Evolutionary conservation across 208 protist genomes (phyloP).

Genomic region (Acanthamoeba castellanii): DNA sequence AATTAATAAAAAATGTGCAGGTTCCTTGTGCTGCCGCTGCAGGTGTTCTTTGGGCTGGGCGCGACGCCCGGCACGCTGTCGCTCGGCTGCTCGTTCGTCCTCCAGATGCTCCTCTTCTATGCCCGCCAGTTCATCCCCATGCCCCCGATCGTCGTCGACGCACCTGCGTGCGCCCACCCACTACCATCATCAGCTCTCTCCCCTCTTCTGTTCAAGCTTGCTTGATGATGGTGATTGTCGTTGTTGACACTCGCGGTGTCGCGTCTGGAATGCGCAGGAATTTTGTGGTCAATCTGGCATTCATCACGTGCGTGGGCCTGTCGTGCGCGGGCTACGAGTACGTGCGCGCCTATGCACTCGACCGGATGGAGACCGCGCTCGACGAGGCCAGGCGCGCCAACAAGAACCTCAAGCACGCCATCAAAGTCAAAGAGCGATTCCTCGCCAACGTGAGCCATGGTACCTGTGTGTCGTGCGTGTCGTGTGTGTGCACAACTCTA

Average conservation of each 20-base stretch:
- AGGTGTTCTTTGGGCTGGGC: conserved; percentile 56
- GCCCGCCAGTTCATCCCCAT: not conserved
- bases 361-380: conserved; percentile 22
- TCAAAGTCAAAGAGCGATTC: conserved; percentile 59
- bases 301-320: conserved; percentile 36
- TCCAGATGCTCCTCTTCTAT: conserved; percentile 6
- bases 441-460: conserved; percentile 70
- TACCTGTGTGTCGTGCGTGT: not conserved
- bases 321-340: conserved; percentile 24
- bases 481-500: not conserved
- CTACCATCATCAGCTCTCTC: not conserved
- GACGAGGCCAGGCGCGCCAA: conserved; percentile 41
- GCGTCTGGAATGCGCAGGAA: too few relatives aligned
- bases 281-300: not conserved
- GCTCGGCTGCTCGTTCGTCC: not conserved
- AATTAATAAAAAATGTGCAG: not conserved
- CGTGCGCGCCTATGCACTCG: conserved; percentile 12
- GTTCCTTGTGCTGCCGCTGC: conserved; percentile 47
- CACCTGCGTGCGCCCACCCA: conserved; percentile 6
- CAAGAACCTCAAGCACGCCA: conserved; percentile 38
- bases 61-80: not conserved
- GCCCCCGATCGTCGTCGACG: not conserved
- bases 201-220: not conserved
- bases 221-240: not conserved
- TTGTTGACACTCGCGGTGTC: too few relatives aligned